Conservation (phyloP, 164 flowering plant species). For the Liquidambar formosana region DNA sequence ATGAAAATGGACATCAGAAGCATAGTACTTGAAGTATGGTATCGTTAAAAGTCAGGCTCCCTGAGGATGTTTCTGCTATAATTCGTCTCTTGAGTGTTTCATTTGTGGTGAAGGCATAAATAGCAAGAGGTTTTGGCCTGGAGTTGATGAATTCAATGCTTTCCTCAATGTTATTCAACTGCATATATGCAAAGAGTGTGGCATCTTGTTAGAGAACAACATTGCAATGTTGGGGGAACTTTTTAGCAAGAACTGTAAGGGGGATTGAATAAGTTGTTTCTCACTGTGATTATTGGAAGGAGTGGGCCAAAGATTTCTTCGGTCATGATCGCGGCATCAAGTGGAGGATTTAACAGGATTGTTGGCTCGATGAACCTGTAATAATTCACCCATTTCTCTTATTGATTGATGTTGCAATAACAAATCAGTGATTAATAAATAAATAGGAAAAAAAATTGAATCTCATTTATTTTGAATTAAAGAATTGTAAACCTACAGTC, state of each 20-base stretch:
- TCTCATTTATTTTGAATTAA: too few relatives aligned
- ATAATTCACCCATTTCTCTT: too few relatives aligned
- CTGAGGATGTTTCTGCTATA: slow-evolving; percentile 77
- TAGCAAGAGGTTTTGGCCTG: slow-evolving; percentile 71
- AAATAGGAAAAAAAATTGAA: too few relatives aligned
- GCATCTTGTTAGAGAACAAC: background rate
- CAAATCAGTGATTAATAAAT: too few relatives aligned
- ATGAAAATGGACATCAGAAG: background rate
- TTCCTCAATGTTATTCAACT: slow-evolving; percentile 77
- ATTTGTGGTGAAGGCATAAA: slow-evolving; percentile 73
- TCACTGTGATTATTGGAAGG: slow-evolving; percentile 88
- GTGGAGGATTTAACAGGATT: slow-evolving; percentile 80
- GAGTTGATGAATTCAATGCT: slow-evolving; percentile 81
- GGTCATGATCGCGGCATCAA: slow-evolving; percentile 73
- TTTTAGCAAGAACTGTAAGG: background rate
- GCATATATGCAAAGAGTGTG: slow-evolving; percentile 17
- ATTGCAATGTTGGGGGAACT: background rate
- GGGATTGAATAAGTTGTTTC: slow-evolving; percentile 13
- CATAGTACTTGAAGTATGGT: slow-evolving; percentile 59
- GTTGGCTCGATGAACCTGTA: slow-evolving; percentile 85
- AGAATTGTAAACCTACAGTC: too few relatives aligned
- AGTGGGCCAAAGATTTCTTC: slow-evolving; percentile 95
- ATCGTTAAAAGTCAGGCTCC: slow-evolving; percentile 77
- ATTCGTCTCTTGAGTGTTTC: slow-evolving; percentile 51
- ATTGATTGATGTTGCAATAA: too few relatives aligned